These are phyloP conservation scores for Shiraia bambusicola DNA, from an alignment of 2,329 filamentous ascomycete species.

Conservation along the genomic window DNA sequence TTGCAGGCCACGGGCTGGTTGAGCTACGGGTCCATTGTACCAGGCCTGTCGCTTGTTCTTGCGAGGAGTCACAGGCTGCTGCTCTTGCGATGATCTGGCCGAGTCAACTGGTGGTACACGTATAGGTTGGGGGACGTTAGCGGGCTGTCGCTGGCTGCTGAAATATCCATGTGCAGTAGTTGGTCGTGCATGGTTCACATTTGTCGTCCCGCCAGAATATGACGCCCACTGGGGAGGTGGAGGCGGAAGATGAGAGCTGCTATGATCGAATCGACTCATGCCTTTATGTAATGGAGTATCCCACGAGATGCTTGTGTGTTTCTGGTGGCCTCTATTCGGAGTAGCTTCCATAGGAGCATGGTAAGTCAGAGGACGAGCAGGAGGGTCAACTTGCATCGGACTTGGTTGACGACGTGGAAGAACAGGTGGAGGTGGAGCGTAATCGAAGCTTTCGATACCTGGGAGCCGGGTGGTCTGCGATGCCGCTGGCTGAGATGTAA, in stretches of 20 bases:
- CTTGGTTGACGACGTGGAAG: conserved; percentile 67
- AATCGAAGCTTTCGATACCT: conserved; percentile 89
- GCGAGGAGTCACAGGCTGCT: conserved; percentile 53
- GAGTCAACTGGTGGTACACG: conserved; percentile 37
- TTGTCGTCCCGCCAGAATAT: conserved; percentile 29
- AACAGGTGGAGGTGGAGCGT: conserved; percentile 63
- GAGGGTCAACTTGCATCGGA: conserved; percentile 73
- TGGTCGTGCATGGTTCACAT: conserved; percentile 25
- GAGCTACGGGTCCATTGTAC: conserved; percentile 61
- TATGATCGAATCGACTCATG: conserved; percentile 67
- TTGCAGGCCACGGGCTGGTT: conserved; percentile 38
- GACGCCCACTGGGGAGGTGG: conserved; percentile 40
- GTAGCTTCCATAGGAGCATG: conserved; percentile 34
- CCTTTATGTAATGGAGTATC: conserved; percentile 67
- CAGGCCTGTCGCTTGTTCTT: conserved; percentile 69
- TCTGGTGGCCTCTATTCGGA: conserved; percentile 27
- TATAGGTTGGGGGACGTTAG: conserved; percentile 24
- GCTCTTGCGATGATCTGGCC: conserved; percentile 42
- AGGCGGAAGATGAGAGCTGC: conserved; percentile 45
- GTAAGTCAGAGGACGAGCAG: conserved; percentile 47
- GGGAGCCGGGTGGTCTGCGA: conserved; percentile 70
- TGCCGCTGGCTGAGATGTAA: conserved; percentile 56
- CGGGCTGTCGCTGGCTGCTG: conserved; percentile 27
- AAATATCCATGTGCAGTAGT: conserved; percentile 43
- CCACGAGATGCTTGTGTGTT: conserved; percentile 53